Conservation (phyloP, 73 alveolate genomes). For the Paramecium sonneborni region DNA sequence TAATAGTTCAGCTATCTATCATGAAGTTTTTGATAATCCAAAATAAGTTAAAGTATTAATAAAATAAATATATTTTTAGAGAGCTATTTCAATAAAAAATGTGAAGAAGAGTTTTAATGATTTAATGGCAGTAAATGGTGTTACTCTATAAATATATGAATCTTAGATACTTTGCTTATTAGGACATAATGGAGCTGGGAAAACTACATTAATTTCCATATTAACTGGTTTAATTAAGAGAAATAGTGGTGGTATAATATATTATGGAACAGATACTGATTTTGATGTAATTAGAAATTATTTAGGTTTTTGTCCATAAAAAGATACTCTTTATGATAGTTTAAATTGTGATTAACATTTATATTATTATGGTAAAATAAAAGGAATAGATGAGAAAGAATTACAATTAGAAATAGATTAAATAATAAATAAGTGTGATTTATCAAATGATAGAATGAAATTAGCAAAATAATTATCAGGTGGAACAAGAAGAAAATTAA, state of each 20-base stretch:
- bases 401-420: constrained; percentile 73
- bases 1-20: constrained; percentile 54
- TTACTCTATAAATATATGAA: constrained; percentile 28
- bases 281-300: constrained; percentile 84
- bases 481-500: constrained; percentile 91
- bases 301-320: constrained; percentile 97
- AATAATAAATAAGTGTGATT: constrained; percentile 86
- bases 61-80: neutral
- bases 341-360: constrained; percentile 93
- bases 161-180: constrained; percentile 53
- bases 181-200: constrained; percentile 68
- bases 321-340: constrained; percentile 93
- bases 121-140: constrained; percentile 42
- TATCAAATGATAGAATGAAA: constrained; percentile 73
- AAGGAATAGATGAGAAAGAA: constrained; percentile 83
- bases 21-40: constrained; percentile 52
- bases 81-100: constrained; percentile 15
- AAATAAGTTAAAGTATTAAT: neutral
- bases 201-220: constrained; percentile 52
- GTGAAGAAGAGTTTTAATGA: constrained; percentile 40
- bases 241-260: constrained; percentile 12
- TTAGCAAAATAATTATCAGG: constrained; percentile 87
- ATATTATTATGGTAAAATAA: constrained; percentile 89
- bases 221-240: constrained; percentile 59
- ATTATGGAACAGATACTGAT: constrained; percentile 82